Conservation (phyloP, 169 alveolate species). For the Babesia ovata region DNA sequence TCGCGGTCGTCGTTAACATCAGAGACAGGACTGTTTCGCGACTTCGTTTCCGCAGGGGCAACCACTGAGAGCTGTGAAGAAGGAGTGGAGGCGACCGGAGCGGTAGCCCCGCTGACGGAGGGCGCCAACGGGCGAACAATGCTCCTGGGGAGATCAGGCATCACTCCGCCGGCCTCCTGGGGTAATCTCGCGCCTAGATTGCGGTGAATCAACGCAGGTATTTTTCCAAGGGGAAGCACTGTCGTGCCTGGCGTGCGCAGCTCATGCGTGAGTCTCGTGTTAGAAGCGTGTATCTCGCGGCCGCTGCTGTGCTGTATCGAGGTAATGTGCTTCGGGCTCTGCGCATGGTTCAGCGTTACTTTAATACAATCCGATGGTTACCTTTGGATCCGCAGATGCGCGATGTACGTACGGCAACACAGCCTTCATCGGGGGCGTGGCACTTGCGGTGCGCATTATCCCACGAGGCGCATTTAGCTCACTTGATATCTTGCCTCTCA, state of each 20-base stretch:
- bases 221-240: background rate
- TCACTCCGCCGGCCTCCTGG: background rate
- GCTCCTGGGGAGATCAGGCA: background rate
- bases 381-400: no score
- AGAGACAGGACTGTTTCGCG: no score
- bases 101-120: background rate
- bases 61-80: background rate
- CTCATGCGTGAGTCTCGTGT: background rate
- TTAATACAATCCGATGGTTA: no score
- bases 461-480: background rate
- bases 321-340: no score
- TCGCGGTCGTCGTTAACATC: slow-evolving; percentile 6
- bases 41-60: background rate
- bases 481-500: background rate
- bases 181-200: background rate
- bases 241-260: slow-evolving; percentile 31
- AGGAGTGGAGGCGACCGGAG: background rate
- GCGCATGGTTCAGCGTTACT: no score
- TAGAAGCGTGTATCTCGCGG: no score
- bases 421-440: no score
- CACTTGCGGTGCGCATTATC: no score
- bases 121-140: background rate
- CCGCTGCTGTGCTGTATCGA: no score
- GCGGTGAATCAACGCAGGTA: slow-evolving; percentile 4
- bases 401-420: no score